phyloP scores from a whole-genome alignment of 768 basidiomycete species.

The Mycena galericulata region DNA sequence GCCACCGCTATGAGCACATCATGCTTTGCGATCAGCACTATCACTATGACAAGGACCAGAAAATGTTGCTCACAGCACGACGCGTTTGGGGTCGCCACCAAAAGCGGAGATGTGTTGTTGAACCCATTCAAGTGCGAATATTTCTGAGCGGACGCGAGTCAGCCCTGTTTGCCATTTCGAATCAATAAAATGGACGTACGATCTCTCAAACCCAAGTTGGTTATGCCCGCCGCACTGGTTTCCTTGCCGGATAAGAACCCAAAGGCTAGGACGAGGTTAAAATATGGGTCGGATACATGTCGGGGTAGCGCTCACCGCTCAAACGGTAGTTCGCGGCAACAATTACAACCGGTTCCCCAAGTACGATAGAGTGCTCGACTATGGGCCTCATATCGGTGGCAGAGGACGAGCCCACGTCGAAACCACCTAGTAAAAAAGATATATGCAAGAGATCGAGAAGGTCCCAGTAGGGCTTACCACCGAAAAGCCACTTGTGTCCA shows the following conservation, averaged over 20 bases:
- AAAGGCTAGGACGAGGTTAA: too few species aligned
- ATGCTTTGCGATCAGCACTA: too few species aligned
- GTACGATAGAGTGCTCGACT: slow-evolving; percentile 46
- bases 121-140: slow-evolving; percentile 59
- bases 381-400: slow-evolving; percentile 39
- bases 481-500: slow-evolving; percentile 45
- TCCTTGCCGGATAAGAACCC: too few species aligned
- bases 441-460: neutral
- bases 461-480: slow-evolving; percentile 33
- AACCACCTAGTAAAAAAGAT: slow-evolving; percentile 44
- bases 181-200: neutral
- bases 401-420: slow-evolving; percentile 44
- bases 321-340: slow-evolving; percentile 56
- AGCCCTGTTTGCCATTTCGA: too few species aligned
- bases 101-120: neutral
- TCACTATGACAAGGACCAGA: too few species aligned
- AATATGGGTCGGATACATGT: neutral
- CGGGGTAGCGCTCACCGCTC: slow-evolving; percentile 44
- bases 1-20: too few species aligned
- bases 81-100: neutral
- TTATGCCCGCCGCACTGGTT: neutral
- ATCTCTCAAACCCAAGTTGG: neutral
- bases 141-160: too few species aligned
- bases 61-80: neutral
- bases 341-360: slow-evolving; percentile 49